Conservation (phyloP, 768 basidiomycete species). For the Neoboletus brunneissimus region DNA sequence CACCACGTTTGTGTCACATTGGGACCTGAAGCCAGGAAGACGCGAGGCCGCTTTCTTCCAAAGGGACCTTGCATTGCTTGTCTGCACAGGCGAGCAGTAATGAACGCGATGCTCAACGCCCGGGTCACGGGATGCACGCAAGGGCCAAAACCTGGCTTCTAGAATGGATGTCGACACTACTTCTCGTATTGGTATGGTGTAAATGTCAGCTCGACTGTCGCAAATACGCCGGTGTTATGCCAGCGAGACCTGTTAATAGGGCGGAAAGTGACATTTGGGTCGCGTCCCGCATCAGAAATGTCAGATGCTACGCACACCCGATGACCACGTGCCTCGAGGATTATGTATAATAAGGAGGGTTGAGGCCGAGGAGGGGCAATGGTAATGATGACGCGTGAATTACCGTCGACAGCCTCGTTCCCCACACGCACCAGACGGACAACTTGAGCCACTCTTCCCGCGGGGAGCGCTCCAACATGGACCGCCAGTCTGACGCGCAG, state of each 20-base stretch:
- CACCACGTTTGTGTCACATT: slow-evolving; percentile 23
- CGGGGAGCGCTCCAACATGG: slow-evolving; percentile 1
- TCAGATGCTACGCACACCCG: slow-evolving; percentile 5
- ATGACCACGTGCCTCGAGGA: slow-evolving; percentile 18
- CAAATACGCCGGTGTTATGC: slow-evolving; percentile 1
- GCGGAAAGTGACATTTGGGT: not conserved
- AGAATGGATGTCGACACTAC: slow-evolving; percentile 6
- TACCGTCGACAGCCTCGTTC: slow-evolving; percentile 29
- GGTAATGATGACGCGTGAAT: slow-evolving; percentile 23
- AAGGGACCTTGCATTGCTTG: slow-evolving; percentile 26
- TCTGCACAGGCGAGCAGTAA: slow-evolving; percentile 30
- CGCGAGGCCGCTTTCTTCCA: slow-evolving; percentile 34
- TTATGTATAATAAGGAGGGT: slow-evolving; percentile 17
- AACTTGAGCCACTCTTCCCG: slow-evolving; percentile 15
- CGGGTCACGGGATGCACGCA: slow-evolving; percentile 16
- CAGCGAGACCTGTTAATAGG: slow-evolving; percentile 3
- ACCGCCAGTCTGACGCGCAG: not conserved
- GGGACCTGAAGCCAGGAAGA: slow-evolving; percentile 27
- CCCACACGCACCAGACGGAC: slow-evolving; percentile 26
- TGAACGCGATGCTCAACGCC: slow-evolving; percentile 23
- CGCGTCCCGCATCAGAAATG: slow-evolving; percentile 9
- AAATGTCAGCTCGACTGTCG: slow-evolving; percentile 4
- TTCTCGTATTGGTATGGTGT: not conserved
- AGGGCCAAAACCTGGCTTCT: slow-evolving; percentile 14
- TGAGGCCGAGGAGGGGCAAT: slow-evolving; percentile 24